These are phyloP conservation scores for Populus trichocarpa DNA, from an alignment of 441 rosid genomes.

Conservation along the genomic window DNA sequence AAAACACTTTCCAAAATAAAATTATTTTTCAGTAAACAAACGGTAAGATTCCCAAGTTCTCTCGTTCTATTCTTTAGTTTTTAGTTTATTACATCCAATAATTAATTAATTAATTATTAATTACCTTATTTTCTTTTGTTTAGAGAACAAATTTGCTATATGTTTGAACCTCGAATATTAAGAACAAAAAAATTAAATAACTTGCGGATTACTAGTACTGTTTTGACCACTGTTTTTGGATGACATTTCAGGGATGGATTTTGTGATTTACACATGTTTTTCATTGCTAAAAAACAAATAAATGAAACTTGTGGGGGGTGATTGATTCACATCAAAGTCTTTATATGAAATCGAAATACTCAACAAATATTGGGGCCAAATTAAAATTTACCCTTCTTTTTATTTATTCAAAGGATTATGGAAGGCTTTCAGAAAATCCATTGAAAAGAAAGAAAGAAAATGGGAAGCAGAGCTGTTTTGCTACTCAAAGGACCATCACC, in stretches of 20 bases:
- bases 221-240: not conserved
- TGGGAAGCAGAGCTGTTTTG: slow-evolving; percentile 37
- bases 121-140: not conserved
- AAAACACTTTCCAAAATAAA: too few species aligned
- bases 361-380: not conserved
- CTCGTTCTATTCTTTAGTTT: not conserved
- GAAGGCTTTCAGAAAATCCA: not conserved
- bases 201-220: not conserved
- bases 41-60: too few species aligned
- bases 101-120: too few species aligned
- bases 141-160: not conserved
- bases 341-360: not conserved
- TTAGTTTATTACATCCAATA: not conserved
- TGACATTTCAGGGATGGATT: not conserved
- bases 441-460: not conserved
- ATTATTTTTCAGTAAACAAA: too few species aligned
- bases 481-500: slow-evolving; percentile 22
- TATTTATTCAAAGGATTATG: not conserved
- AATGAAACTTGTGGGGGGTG: not conserved
- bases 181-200: not conserved
- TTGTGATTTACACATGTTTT: not conserved
- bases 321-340: not conserved
- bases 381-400: not conserved
- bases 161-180: not conserved
- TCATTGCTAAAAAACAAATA: not conserved